A percentile compares a stretch with the other conserved stretches of the same genome.
Evolutionary conservation across 2,329 filamentous ascomycete genomes (phyloP).

Genomic region (Talaromyces marneffei): DNA sequence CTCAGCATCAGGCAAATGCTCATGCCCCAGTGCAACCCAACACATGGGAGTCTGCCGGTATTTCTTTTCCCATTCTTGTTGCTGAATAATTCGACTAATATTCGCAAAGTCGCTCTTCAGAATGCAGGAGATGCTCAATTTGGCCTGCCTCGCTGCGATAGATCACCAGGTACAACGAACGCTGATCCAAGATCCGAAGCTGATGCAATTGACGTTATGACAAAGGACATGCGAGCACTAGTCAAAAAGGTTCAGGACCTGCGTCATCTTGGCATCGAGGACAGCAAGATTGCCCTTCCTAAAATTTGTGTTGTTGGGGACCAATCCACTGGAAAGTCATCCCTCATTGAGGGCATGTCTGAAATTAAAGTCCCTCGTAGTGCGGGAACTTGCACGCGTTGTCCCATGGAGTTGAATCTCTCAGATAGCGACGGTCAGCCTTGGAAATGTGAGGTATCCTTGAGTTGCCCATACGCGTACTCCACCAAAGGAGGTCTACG

Average conservation of each 20-base stretch:
- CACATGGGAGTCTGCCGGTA: constrained; percentile 1
- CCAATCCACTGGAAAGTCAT: constrained; percentile 78
- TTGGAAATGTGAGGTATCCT: constrained; percentile 64
- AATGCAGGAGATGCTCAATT: not conserved
- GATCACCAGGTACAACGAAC: not conserved
- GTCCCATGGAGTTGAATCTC: constrained; percentile 72
- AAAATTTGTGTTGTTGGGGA: constrained; percentile 80
- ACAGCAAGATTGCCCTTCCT: constrained; percentile 61
- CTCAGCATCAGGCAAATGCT: not conserved
- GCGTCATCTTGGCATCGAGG: constrained; percentile 65
- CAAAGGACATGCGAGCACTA: constrained; percentile 31
- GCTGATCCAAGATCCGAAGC: not conserved
- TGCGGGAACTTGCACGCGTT: constrained; percentile 70
- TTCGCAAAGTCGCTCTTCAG: not conserved
- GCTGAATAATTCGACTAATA: constrained; percentile 3
- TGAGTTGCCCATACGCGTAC: constrained; percentile 62
- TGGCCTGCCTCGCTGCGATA: not conserved
- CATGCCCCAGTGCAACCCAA: not conserved
- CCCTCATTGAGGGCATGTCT: constrained; percentile 53
- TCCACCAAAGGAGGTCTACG: constrained; percentile 30
- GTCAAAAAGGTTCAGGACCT: constrained; percentile 51
- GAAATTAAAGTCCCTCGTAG: constrained; percentile 67
- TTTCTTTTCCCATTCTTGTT: not conserved
- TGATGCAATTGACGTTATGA: constrained; percentile 26
- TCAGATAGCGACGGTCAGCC: constrained; percentile 46